Percentiles rank a stretch among this genome's conserved stretches.
These are phyloP conservation scores for Magnolia changhungtana DNA, from an alignment of 164 flowering plant genomes.

Conservation along the genomic window DNA sequence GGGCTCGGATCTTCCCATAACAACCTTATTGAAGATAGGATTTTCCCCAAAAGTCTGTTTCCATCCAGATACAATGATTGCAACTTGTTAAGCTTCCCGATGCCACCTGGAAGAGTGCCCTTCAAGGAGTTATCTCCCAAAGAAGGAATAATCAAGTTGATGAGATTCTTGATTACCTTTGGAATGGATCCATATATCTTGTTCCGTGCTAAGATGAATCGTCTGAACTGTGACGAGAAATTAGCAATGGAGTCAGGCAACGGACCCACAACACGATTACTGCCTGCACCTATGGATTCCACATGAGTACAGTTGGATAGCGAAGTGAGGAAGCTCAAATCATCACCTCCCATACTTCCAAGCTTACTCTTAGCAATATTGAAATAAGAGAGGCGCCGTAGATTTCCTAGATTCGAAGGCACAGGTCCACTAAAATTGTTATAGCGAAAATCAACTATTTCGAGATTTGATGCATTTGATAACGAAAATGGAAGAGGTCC, in stretches of 20 bases:
- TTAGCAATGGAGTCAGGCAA: conserved; percentile 29
- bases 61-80: no score
- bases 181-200: conserved; percentile 34
- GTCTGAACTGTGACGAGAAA: conserved; percentile 13
- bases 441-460: no score
- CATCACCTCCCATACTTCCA: conserved; percentile 10
- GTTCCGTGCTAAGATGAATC: conserved; percentile 11
- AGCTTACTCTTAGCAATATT: background rate
- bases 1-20: no score
- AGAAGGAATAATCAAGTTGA: conserved; percentile 9
- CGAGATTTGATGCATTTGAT: conserved; percentile 2
- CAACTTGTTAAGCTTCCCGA: no score
- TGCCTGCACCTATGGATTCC: background rate
- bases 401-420: conserved; percentile 4
- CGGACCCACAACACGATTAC: conserved; percentile 22
- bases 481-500: conserved; percentile 12
- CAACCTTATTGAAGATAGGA: no score
- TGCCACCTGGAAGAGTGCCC: no score
- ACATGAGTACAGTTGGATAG: conserved; percentile 17
- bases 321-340: conserved; percentile 19
- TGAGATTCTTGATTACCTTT: conserved; percentile 28
- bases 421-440: background rate
- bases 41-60: no score
- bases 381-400: background rate
- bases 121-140: background rate